Evolutionary conservation across 2,329 filamentous ascomycete genomes (phyloP).

Genomic region (Cladosporium sp.): DNA sequence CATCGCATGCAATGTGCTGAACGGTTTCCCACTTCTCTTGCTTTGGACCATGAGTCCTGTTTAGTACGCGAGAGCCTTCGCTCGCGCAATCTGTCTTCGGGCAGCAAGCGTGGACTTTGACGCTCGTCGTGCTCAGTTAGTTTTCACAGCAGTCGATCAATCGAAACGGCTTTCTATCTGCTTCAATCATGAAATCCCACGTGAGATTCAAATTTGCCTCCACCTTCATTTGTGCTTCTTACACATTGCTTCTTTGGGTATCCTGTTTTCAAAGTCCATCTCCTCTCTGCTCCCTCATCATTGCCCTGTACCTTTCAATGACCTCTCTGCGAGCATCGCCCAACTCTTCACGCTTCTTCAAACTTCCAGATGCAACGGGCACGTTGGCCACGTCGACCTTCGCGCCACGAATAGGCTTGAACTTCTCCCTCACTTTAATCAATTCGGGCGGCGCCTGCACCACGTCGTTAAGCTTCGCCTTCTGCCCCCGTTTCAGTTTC

Average conservation of each 20-base stretch:
- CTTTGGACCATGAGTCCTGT: not conserved
- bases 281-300: slow-evolving; percentile 56
- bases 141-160: not conserved
- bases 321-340: slow-evolving; percentile 67
- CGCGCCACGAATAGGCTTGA: slow-evolving; percentile 65
- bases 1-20: not conserved
- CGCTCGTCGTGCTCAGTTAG: not conserved
- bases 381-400: slow-evolving; percentile 68
- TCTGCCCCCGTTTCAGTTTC: slow-evolving; percentile 63
- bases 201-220: not conserved
- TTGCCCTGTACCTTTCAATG: slow-evolving; percentile 70
- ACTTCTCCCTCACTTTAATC: slow-evolving; percentile 61
- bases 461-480: slow-evolving; percentile 55
- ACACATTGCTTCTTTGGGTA: slow-evolving; percentile 10
- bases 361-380: slow-evolving; percentile 67
- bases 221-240: not conserved
- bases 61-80: not conserved
- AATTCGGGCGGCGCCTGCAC: slow-evolving; percentile 76
- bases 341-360: slow-evolving; percentile 71
- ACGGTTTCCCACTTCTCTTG: not conserved
- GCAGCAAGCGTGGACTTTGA: not conserved
- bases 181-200: not conserved
- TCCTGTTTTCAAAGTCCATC: slow-evolving; percentile 5
- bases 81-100: not conserved
- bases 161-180: slow-evolving; percentile 10